phyloP scores from a whole-genome alignment of 441 rosid species.

The Oxalis stricta region DNA sequence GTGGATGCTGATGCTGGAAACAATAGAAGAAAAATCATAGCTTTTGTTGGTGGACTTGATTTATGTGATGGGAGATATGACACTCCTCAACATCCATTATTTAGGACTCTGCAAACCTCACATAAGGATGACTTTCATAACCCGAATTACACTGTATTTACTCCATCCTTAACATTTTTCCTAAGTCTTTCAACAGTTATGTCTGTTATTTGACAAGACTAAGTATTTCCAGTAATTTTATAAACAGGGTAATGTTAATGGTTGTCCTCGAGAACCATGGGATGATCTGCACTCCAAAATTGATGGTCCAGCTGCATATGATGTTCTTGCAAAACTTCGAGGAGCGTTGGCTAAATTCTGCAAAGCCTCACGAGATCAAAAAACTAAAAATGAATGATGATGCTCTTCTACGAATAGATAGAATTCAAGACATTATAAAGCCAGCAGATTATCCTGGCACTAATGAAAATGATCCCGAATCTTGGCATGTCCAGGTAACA shows the following conservation, averaged over 20 bases:
- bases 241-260: slow-evolving; percentile 40
- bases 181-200: neutral
- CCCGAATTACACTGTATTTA: slow-evolving; percentile 70
- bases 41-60: slow-evolving; percentile 97
- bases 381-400: slow-evolving; percentile 59
- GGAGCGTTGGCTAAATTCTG: slow-evolving; percentile 83
- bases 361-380: slow-evolving; percentile 64
- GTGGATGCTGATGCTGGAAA: slow-evolving; percentile 86
- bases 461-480: slow-evolving; percentile 46
- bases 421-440: slow-evolving; percentile 77
- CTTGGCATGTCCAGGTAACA: slow-evolving; percentile 94
- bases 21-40: slow-evolving; percentile 66
- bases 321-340: slow-evolving; percentile 78
- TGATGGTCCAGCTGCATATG: slow-evolving; percentile 98
- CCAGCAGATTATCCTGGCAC: slow-evolving; percentile 36
- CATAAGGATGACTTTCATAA: slow-evolving; percentile 89
- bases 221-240: slow-evolving; percentile 5
- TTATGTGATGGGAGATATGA: slow-evolving; percentile 94
- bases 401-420: slow-evolving; percentile 63
- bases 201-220: no score
- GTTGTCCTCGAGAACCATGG: slow-evolving; percentile 94
- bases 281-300: slow-evolving; percentile 85
- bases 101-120: slow-evolving; percentile 54
- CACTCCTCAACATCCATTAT: slow-evolving; percentile 71
- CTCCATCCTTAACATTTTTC: slow-evolving; percentile 5